Evolutionary conservation across 345 rosid species (phyloP), one percentile per base, ranked within the genome.

Genomic region (Trapa incisa): DNA sequence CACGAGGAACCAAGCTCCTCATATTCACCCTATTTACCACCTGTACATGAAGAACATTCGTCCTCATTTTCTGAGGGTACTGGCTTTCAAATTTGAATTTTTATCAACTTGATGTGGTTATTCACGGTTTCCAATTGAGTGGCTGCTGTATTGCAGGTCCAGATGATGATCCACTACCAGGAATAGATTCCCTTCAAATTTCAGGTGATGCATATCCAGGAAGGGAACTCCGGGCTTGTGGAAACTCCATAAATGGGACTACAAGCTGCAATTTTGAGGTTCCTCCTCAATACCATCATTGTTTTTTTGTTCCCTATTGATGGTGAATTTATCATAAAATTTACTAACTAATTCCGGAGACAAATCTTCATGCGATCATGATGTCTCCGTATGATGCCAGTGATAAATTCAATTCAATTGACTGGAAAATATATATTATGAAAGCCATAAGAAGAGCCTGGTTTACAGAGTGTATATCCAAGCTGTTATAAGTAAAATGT

Each of bases 221-320:
- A 72, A 74, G 80, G 80, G 95, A 87, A 73, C 95, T 94, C 71
- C 96, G 81, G 86, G 99, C 94, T 52, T 81, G 78, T 61, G 99
- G 99, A 72, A 83, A 78, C 70, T 94, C 99, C 65, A 89, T 82
- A 72, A 86, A 94, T 74, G 99, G 99, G 81, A 94, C 97, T 71
- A 94, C 95, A 70, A 89, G 95, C 76, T 94, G 99, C 85, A 94
- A 94, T 74, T 94, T 94, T 73, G 97, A 94, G 99, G 99, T 94
- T 76, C 73, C 67, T 64, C 71, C 80, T 67, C 47, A 0, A 14
- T 62, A 37, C 3, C 33, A n/a, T 53, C 58, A n/a, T 7, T 53
- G 33, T 53, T 11, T 17, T 53, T 53, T 53, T 0, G 17, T 9
- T 17, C 42, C 43, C 32, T 22, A 41, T 38, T 65, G 17, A 22